Base-by-base conservation (phyloP, 1,284 basidiomycete species). In the Tilletia caries region DNA sequence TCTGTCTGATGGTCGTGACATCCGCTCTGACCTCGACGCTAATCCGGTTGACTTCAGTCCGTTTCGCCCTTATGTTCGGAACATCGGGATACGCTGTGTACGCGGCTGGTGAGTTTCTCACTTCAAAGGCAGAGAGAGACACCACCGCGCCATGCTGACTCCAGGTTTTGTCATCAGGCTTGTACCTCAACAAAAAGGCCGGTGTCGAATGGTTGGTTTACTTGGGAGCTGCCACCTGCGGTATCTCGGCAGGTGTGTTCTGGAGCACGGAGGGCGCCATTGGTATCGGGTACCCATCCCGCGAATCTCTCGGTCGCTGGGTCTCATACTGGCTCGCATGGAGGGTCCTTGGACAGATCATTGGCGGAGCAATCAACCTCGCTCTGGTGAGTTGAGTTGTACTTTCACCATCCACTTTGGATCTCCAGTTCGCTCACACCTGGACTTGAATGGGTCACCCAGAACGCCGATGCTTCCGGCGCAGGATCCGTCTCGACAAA, bases 281-380 rank as follows among this genome's bases (percentile, higher is more conserved):
- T 41, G 73, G 75, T 1, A 66, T 83, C 20, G 77, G 75, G 2
- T 79, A 84, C 69, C 83, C 84, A 0, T 80, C 83, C 68, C 72
- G 78, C 2, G 41, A 73, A 12, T 76, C 78, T 34, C 80, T 80
- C 37, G 84, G 79, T 0, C 69, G 75, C 0, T 83, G 82, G 71
- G 70, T 84, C 15, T 79, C 78, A 0, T 76, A 84, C 70, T 85
- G 83, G 83, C 79, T 83, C 69, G 74, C 77, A 68, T 77, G 77
- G 66, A 77, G 82, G 50, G 79, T 76, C 15, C 70, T 80, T 29
- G 78, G 82, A 20, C 79, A 80, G 50, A 65, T 83, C 27, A 70
- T 84, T 12, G 81, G 83, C 2, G 84, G 84, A 1, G 75, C 75
- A 58, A 83, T 85, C 77, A 83, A 82, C 70, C 76, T 85, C 6